Evolutionary conservation across 352 stramenopile genomes (phyloP), one percentile per base, ranked within the genome.

Genomic region (Peronospora destructor): DNA sequence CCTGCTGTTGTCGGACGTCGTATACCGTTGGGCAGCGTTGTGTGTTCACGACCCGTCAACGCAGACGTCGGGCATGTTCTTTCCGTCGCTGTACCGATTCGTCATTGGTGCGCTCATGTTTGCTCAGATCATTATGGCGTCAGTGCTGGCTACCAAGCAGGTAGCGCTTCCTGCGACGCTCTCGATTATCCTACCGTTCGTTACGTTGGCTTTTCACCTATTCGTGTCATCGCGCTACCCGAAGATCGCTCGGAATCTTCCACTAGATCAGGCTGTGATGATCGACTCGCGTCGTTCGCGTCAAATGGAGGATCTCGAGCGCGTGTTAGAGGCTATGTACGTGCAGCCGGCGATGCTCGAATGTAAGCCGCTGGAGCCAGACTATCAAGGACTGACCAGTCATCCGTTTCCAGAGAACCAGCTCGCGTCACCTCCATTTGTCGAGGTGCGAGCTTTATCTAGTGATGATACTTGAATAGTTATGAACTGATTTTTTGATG

Each of bases 51-150:
- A 87, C 26, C 82, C 82, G 21, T 87, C 75, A 35, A 78, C 66
- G 17, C 68, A 90, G 54, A 86, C 72, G 2, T 61, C 66, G 0
- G 82, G 75, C 25, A 71, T 64, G 32, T 92, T 75, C 52, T 92
- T 85, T 59, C 82, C 82, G 37, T 83, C 77, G 38, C 75, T 92
- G 36, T 89, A 91, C 54, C 75, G 76, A 17, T 90, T 89, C 45
- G 85, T 84, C 32, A 66, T 92, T 26, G 76, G 76, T 10, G 82
- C 82, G 38, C 46, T 92, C 40, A 60, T 88, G 28, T 86, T 92
- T 48, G 68, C 82, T 13, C 82, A 92, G 65, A 63, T 89, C 37
- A 81, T 89, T 40, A 89, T 90, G 66, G 69, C 73, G 14, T 76
- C 67, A 10, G 54, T 85, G 45, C 57, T 92, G 21, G 76, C 71